phyloP scores from a whole-genome alignment of 345 rosid genomes.

The Ailanthus altissimus region DNA sequence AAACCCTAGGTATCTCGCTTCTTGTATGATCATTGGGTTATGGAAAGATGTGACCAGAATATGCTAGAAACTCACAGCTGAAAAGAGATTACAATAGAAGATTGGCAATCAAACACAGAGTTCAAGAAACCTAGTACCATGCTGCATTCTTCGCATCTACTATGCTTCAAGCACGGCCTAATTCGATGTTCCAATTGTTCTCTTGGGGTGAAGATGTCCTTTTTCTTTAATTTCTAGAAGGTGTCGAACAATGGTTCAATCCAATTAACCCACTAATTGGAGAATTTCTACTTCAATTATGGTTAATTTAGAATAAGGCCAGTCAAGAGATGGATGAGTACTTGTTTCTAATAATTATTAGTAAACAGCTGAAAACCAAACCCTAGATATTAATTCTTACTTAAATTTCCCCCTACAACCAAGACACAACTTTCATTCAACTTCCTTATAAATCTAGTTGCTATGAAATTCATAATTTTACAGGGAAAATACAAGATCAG shows the following conservation, averaged over 20 bases:
- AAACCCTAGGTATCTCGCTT: conserved; percentile 4
- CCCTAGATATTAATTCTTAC: conserved; percentile 15
- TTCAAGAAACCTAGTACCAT: not conserved
- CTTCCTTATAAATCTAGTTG: not conserved
- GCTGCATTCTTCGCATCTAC: not conserved
- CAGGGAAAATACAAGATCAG: conserved; percentile 10
- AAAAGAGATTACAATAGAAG: not conserved
- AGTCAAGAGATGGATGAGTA: not conserved
- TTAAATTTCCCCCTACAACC: conserved; percentile 14
- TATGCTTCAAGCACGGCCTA: not conserved
- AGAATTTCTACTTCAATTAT: not conserved
- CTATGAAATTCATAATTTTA: not conserved
- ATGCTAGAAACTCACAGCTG: not conserved
- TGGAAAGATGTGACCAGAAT: not conserved
- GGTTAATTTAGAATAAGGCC: not conserved
- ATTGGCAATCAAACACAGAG: not conserved
- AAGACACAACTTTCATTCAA: not conserved
- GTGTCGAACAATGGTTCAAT: not conserved
- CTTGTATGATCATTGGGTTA: not conserved
- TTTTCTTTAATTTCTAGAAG: not conserved
- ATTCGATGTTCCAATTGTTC: not conserved
- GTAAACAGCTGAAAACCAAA: conserved; percentile 13
- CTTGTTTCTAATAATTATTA: not conserved
- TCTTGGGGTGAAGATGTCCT: not conserved
- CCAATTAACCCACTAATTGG: not conserved